Base-by-base conservation (phyloP, 2,329 filamentous ascomycete species). In the Monosporascus sp. region DNA sequence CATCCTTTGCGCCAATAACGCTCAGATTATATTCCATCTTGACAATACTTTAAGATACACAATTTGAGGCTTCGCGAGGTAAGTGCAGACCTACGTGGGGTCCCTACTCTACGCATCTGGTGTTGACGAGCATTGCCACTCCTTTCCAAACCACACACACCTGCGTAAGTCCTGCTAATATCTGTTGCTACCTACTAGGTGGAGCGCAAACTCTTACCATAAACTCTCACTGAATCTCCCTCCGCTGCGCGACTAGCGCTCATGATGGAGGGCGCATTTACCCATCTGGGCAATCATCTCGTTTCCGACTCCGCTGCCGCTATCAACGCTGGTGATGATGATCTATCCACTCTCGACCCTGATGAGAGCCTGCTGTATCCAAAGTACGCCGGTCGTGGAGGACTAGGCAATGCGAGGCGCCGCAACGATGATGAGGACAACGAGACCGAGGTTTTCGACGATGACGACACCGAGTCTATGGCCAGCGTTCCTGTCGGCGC, bases 381-480 rank as follows among this genome's bases (percentile, higher is more conserved):
- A 62, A 79, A 87, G 76, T 78, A 81, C 77, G 74, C 82, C 71
- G 75, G 84, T 54, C 76, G 78, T 55, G 76, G 76, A 56, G 78
- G 80, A 50, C 57, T 77, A 48, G 72, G 74, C 49, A 68, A 70
- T 45, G 68, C 71, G 52, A 65, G 71, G 47, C 84, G 90, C 62
- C 82, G 86, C 68, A 85, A 88, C 65, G 91, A 91, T 65, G 89
- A 96, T 67, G 92, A 96, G 60, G 92, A 96, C 66, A 93, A 95
- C 62, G 88, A 89, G 65, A 90, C 88, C 41, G 90, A 96, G 63
- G 82, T 80, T 47, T 87, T 88, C 63, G 89, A 91, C 60, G 89
- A 94, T 58, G 92, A 97, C 57, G 89, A 95, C 55, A 80, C 79
- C 56, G 83, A 86, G 68, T 86, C 82, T 63, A 65, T 96, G 67